A percentile compares a stretch with the other conserved stretches of the same genome.
Evolutionary conservation across 352 stramenopile species (phyloP).

Genomic region (Phytopythium vexans): DNA sequence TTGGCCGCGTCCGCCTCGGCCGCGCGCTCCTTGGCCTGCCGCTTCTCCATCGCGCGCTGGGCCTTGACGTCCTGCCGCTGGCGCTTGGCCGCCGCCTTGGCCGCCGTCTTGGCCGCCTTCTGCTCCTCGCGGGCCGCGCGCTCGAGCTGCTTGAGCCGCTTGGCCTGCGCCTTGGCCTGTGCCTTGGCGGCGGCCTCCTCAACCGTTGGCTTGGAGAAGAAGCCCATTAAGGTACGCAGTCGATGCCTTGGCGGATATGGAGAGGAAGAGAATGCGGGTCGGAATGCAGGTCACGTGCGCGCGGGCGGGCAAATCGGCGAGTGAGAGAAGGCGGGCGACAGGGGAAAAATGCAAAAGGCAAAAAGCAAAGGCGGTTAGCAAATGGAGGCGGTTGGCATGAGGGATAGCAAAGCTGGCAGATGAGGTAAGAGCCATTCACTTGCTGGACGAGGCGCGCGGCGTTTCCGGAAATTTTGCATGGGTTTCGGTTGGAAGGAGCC

Average conservation of each 20-base stretch:
- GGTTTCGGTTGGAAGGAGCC: too few species aligned
- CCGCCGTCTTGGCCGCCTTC: constrained; percentile 1
- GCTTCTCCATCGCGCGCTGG: not conserved
- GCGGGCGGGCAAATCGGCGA: constrained; percentile 23
- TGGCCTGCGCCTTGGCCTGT: constrained; percentile 1
- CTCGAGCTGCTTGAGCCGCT: constrained; percentile 18
- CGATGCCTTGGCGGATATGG: not conserved
- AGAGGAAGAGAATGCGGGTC: not conserved
- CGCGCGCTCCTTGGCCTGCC: constrained; percentile 16
- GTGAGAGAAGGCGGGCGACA: constrained; percentile 1
- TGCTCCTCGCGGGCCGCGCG: constrained; percentile 15
- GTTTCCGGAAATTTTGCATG: too few species aligned
- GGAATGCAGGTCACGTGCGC: constrained; percentile 1
- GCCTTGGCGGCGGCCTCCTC: constrained; percentile 21
- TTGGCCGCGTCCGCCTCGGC: constrained; percentile 14
- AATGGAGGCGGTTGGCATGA: too few species aligned
- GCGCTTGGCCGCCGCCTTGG: not conserved
- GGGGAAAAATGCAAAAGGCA: too few species aligned
- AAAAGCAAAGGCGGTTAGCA: too few species aligned
- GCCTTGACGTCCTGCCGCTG: constrained; percentile 1
- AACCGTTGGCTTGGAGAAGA: constrained; percentile 21
- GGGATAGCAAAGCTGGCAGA: too few species aligned
- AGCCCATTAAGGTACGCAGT: constrained; percentile 9
- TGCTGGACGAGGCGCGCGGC: too few species aligned
- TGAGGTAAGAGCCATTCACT: too few species aligned